These are phyloP conservation scores for Vigna nakashimae DNA, from an alignment of 306 rosid species.

Conservation along the genomic window DNA sequence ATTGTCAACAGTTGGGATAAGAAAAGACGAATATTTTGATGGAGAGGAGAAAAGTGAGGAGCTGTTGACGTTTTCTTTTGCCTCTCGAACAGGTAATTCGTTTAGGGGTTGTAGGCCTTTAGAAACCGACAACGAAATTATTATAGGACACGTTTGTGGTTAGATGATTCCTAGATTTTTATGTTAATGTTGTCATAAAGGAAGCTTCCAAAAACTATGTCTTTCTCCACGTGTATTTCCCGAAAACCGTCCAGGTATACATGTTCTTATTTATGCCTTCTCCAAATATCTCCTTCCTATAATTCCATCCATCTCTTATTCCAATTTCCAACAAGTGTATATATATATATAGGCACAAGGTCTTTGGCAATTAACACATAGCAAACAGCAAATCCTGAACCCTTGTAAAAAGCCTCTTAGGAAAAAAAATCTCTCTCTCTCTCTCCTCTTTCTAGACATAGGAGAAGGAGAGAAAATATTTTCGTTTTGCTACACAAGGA, in stretches of 20 bases:
- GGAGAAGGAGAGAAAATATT: conserved; percentile 44
- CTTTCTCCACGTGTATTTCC: conserved; percentile 42
- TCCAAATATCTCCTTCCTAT: conserved; percentile 26
- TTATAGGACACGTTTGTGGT: conserved; percentile 41
- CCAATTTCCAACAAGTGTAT: not conserved
- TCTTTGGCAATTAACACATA: not conserved
- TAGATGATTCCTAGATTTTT: not conserved
- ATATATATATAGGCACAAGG: conserved; percentile 9
- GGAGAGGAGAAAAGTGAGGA: conserved; percentile 10
- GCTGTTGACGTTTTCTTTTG: not conserved
- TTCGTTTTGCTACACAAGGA: not conserved
- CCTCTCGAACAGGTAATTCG: not conserved
- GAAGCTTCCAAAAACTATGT: conserved; percentile 25
- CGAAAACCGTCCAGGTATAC: conserved; percentile 14
- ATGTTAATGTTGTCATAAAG: not conserved
- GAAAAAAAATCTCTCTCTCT: not conserved
- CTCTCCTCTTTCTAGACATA: conserved; percentile 55
- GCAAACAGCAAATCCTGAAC: not conserved
- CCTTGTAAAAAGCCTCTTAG: not conserved
- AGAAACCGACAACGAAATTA: not conserved
- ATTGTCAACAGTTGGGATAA: not conserved
- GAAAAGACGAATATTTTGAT: not conserved
- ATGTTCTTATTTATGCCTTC: not conserved
- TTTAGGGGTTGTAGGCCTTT: not conserved
- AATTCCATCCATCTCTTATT: conserved; percentile 9